Evolutionary conservation across 768 basidiomycete genomes (phyloP).

Genomic region (Auriscalpium vulgare): DNA sequence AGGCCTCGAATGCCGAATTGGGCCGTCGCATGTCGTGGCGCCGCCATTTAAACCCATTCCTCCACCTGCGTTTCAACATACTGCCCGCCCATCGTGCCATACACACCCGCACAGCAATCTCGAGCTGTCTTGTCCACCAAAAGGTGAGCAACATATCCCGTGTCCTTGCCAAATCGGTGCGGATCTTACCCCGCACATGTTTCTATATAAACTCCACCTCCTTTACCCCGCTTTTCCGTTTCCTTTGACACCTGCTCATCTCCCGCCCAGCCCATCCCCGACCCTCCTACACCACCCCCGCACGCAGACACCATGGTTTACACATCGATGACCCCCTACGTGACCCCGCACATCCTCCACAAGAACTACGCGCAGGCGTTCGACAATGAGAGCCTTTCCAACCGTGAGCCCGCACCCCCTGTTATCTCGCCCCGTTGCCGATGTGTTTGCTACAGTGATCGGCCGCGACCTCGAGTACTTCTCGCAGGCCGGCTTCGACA

Average conservation of each 20-base stretch:
- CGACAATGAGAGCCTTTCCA: constrained; percentile 54
- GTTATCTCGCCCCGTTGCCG: constrained; percentile 2
- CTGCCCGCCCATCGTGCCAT: not conserved
- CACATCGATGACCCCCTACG: constrained; percentile 71
- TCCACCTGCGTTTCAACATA: not conserved
- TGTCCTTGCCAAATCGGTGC: not conserved
- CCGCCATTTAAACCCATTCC: not conserved
- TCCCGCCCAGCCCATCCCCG: not conserved
- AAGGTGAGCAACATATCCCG: too few relatives aligned
- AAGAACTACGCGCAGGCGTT: constrained; percentile 72
- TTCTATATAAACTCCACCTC: not conserved
- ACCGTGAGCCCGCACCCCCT: constrained; percentile 36
- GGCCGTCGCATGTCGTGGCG: constrained; percentile 2
- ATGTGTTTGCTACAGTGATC: constrained; percentile 49
- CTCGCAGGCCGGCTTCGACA: constrained; percentile 98
- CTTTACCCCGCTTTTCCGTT: not conserved
- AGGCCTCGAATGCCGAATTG: not conserved
- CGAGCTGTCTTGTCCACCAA: too few relatives aligned
- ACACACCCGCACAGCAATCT: not conserved
- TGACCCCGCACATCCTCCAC: constrained; percentile 86
- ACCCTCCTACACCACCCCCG: too few relatives aligned
- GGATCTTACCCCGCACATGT: constrained; percentile 3
- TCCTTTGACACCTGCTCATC: not conserved
- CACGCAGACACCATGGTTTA: constrained; percentile 46
- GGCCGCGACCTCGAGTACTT: constrained; percentile 93